These are phyloP conservation scores for Marchantia paleacea DNA, from an alignment of 225 moss, liverwort and hornwort genomes.

Conservation along the genomic window DNA sequence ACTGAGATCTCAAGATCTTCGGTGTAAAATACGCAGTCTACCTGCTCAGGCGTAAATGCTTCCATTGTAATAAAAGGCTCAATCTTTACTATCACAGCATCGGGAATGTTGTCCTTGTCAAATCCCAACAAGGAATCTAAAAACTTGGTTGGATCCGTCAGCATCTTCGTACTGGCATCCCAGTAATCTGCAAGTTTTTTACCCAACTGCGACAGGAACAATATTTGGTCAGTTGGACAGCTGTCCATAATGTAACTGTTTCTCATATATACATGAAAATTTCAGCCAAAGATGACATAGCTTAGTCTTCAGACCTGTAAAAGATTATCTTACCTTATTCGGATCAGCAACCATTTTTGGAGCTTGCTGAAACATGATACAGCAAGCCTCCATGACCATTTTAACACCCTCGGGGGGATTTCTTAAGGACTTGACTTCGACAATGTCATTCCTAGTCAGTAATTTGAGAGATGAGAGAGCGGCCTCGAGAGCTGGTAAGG, in stretches of 20 bases:
- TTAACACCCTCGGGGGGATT: conserved; percentile 92
- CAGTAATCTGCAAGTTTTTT: conserved; percentile 95
- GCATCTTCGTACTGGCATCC: conserved; percentile 77
- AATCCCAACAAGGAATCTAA: conserved; percentile 79
- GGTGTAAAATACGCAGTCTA: conserved; percentile 2
- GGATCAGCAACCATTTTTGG: conserved; percentile 86
- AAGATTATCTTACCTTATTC: conserved; percentile 47
- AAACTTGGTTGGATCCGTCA: conserved; percentile 76
- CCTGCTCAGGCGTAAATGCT: conserved; percentile 83
- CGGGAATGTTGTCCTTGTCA: conserved; percentile 85
- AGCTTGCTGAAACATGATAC: conserved; percentile 72
- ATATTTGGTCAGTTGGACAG: neutral
- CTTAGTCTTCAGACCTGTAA: neutral
- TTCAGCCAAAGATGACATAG: neutral
- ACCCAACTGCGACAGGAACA: conserved; percentile 51
- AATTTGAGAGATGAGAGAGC: conserved; percentile 72
- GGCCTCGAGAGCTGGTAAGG: conserved; percentile 74
- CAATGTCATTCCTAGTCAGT: conserved; percentile 81
- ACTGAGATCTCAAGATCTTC: no score
- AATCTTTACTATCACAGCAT: conserved; percentile 73
- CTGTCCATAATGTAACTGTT: neutral
- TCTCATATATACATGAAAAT: neutral
- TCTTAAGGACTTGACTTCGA: conserved; percentile 82
- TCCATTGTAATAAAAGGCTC: conserved; percentile 85
- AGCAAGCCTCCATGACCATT: conserved; percentile 92